phyloP scores from a whole-genome alignment of 2,329 filamentous ascomycete species.

The Aspergillus latus region DNA sequence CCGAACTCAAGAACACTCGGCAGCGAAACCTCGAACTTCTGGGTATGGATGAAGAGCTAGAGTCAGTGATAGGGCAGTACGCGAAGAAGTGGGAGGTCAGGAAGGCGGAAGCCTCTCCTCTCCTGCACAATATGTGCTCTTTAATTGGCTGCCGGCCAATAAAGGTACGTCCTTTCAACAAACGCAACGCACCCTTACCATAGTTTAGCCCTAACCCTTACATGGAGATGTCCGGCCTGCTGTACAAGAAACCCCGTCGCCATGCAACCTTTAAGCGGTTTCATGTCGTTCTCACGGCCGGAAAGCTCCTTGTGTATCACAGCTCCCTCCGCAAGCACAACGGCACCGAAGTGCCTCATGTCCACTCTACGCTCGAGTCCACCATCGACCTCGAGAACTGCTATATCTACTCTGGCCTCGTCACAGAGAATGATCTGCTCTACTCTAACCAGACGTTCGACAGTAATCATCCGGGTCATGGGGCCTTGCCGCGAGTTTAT shows the following conservation, averaged over 20 bases:
- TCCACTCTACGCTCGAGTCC: slow-evolving; percentile 62
- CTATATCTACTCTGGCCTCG: slow-evolving; percentile 64
- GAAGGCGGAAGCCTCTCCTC: slow-evolving; percentile 61
- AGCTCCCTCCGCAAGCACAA: slow-evolving; percentile 56
- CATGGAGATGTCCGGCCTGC: slow-evolving; percentile 58
- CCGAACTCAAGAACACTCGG: slow-evolving; percentile 57
- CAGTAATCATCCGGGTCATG: slow-evolving; percentile 59
- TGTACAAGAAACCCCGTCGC: slow-evolving; percentile 64
- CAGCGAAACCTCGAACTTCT: slow-evolving; percentile 59
- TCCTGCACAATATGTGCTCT: slow-evolving; percentile 67
- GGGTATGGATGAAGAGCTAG: slow-evolving; percentile 64
- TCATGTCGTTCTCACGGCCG: slow-evolving; percentile 60
- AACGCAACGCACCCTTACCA: not conserved
- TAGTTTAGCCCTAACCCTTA: not conserved
- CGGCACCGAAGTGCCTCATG: slow-evolving; percentile 58
- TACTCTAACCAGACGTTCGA: slow-evolving; percentile 66
- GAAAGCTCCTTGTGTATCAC: slow-evolving; percentile 63
- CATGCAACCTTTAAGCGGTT: slow-evolving; percentile 62
- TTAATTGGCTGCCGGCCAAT: slow-evolving; percentile 63
- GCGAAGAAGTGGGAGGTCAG: slow-evolving; percentile 68
- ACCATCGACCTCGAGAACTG: slow-evolving; percentile 62
- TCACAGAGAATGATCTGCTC: slow-evolving; percentile 62
- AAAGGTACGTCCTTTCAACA: slow-evolving; percentile 40
- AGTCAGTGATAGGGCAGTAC: slow-evolving; percentile 65
- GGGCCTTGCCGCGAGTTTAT: slow-evolving; percentile 60